These are phyloP conservation scores for Fusarium irregulare DNA, from an alignment of 2,329 filamentous ascomycete genomes.

Conservation along the genomic window DNA sequence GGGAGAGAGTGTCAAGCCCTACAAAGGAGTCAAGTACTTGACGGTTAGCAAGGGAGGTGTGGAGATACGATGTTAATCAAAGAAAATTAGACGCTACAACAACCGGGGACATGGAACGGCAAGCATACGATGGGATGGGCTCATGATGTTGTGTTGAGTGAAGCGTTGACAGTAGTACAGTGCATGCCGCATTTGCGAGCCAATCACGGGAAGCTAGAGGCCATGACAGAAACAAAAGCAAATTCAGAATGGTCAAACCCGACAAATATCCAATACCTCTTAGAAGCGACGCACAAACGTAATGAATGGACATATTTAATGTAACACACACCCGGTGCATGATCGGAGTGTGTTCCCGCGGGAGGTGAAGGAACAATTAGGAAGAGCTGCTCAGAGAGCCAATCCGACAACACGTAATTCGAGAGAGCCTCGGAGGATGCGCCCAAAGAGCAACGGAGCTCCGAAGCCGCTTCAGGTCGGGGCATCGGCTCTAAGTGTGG, in stretches of 20 bases:
- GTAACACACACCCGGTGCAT: conserved; percentile 13
- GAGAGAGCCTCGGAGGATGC: conserved; percentile 27
- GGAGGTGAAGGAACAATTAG: conserved; percentile 29
- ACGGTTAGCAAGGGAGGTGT: conserved; percentile 76
- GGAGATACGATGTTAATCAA: conserved; percentile 67
- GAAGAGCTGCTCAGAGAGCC: conserved; percentile 15
- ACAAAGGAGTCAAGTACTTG: conserved; percentile 98
- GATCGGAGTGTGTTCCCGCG: conserved; percentile 22
- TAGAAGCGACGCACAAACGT: not conserved
- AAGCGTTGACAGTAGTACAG: not conserved
- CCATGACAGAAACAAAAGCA: conserved; percentile 20
- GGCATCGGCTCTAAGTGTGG: conserved; percentile 46
- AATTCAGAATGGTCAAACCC: not conserved
- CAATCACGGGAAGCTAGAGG: conserved; percentile 9
- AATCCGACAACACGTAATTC: conserved; percentile 8
- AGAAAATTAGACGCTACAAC: conserved; percentile 6
- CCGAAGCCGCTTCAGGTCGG: conserved; percentile 43
- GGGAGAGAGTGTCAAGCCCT: conserved; percentile 89
- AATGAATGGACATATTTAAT: not conserved
- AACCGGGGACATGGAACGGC: conserved; percentile 8
- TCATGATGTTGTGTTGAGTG: conserved; percentile 15
- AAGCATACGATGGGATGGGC: not conserved
- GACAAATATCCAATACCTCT: not conserved
- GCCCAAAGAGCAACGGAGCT: conserved; percentile 39
- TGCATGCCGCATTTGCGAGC: conserved; percentile 9